Percentiles rank a stretch among this genome's conserved stretches.
Evolutionary conservation across 306 rosid species (phyloP).

Genomic region (Ammopiptanthus mongolicus): DNA sequence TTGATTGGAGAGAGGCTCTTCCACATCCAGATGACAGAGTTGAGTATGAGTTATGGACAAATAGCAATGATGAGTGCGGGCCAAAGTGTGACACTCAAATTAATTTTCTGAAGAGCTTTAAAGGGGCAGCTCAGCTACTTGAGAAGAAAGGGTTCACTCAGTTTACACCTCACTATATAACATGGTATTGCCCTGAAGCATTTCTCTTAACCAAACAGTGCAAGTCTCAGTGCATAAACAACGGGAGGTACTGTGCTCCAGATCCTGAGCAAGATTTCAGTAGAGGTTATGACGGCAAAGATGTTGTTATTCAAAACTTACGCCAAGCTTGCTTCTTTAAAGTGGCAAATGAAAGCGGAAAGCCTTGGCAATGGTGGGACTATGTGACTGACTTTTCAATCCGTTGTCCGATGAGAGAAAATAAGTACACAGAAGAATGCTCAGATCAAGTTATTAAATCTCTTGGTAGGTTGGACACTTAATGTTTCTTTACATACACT

Average conservation of each 20-base stretch:
- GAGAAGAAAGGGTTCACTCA: slow-evolving; percentile 83
- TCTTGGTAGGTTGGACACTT: slow-evolving; percentile 58
- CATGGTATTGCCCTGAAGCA: slow-evolving; percentile 93
- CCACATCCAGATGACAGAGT: slow-evolving; percentile 98
- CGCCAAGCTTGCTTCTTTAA: slow-evolving; percentile 89
- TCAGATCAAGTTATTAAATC: slow-evolving; percentile 79
- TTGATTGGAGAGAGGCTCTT: slow-evolving; percentile 97
- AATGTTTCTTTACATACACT: slow-evolving; percentile 2
- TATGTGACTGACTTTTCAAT: slow-evolving; percentile 87
- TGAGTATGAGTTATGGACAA: slow-evolving; percentile 94
- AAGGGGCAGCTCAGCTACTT: slow-evolving; percentile 88
- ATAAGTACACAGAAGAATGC: slow-evolving; percentile 67
- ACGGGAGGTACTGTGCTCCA: slow-evolving; percentile 95
- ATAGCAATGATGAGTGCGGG: slow-evolving; percentile 94
- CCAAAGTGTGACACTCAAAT: slow-evolving; percentile 81
- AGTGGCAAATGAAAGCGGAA: slow-evolving; percentile 92
- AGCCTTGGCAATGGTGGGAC: slow-evolving; percentile 99
- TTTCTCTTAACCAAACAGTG: slow-evolving; percentile 76
- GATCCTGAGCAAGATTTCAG: slow-evolving; percentile 95
- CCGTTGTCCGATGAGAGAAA: slow-evolving; percentile 89
- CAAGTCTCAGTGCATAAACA: slow-evolving; percentile 84
- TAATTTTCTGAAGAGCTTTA: slow-evolving; percentile 66
- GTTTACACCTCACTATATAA: slow-evolving; percentile 86
- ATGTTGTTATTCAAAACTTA: slow-evolving; percentile 87
- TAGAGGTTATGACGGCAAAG: slow-evolving; percentile 90